Base-by-base conservation (phyloP, 2,329 filamentous ascomycete genomes). In the Karstenula rhodostoma region DNA sequence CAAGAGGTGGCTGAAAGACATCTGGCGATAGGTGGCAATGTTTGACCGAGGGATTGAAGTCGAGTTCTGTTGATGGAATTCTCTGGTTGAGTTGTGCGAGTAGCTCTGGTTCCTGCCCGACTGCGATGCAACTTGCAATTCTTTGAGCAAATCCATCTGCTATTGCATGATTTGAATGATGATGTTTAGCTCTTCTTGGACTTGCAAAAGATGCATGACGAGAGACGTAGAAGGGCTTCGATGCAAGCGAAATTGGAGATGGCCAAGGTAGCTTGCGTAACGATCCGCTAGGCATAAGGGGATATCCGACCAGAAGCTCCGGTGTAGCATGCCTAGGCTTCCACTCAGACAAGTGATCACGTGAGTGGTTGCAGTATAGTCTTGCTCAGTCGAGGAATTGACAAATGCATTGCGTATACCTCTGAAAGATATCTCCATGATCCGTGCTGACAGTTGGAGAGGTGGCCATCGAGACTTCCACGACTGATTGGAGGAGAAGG, bases 401-500 rank as follows among this genome's bases (percentile, higher is more conserved):
- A 79, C 72, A 57, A 75, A 77, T 4, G 67, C 68, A 49, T 80
- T 81, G 4, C 79, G 73, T 25, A 81, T 77, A 12, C 75, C 77
- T 15, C 79, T 74, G 60, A 81, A 81, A 0, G 76, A 77, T 3
- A 81, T 70, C 56, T 80, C 77, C 40, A 74, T 71, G 23, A 81
- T 79, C 9, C 79, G 66, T 1, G 78, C 75, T 7, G 76, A 70
- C 1, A 81, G 63, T 56, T 81, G 79, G 8, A 80, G 65, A 3
- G 79, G 78, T 7, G 78, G 78, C 78, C 77, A 81, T 0, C 76
- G 68, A 10, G 77, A 75, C 58, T 81, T 81, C 79, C 79, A 81
- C 1, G 75, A 79, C 59, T 80, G 78, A 52, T 81, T 81, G 50
- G 73, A 78, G 0, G 78, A 79, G 54, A 80, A 80, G 0, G 79